A percentile compares a stretch with the other conserved stretches of the same genome.
Evolutionary conservation across 2,329 filamentous ascomycete genomes (phyloP).

Genomic region (Trematosphaeria pertusa): DNA sequence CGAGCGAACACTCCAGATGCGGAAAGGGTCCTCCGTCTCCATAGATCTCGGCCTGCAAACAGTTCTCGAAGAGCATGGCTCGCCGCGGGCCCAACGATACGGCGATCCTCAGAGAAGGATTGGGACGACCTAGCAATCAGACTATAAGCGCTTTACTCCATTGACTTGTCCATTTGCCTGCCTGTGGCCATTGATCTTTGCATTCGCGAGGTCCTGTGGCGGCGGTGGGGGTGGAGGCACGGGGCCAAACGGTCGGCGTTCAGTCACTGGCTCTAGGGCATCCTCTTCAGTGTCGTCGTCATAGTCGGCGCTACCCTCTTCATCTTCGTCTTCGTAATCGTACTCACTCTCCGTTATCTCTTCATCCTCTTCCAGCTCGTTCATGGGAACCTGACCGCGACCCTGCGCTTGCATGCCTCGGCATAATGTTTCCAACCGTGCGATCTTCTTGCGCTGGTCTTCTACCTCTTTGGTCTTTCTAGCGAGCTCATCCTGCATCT

Average conservation of each 20-base stretch:
- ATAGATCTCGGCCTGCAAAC: too few species aligned
- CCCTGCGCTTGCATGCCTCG: constrained; percentile 96
- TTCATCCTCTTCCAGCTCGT: constrained; percentile 65
- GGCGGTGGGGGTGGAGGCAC: constrained; percentile 47
- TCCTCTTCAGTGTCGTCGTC: constrained; percentile 66
- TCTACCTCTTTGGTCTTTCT: constrained; percentile 78
- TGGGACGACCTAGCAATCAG: not conserved
- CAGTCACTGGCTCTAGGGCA: constrained; percentile 43
- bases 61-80: too few species aligned
- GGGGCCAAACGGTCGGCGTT: constrained; percentile 46
- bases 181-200: constrained; percentile 46
- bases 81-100: too few species aligned
- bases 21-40: too few species aligned
- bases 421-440: constrained; percentile 92
- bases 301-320: constrained; percentile 59
- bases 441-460: constrained; percentile 81
- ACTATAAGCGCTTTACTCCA: constrained; percentile 46
- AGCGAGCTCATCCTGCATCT: constrained; percentile 75
- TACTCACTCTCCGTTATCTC: constrained; percentile 54
- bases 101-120: not conserved
- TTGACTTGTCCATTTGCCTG: constrained; percentile 49
- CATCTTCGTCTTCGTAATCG: constrained; percentile 49
- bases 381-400: constrained; percentile 69
- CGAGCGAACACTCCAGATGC: too few species aligned
- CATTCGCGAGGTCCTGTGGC: constrained; percentile 39